These are phyloP conservation scores for Penicillium sp. DNA, from an alignment of 2,329 filamentous ascomycete species.

Conservation along the genomic window DNA sequence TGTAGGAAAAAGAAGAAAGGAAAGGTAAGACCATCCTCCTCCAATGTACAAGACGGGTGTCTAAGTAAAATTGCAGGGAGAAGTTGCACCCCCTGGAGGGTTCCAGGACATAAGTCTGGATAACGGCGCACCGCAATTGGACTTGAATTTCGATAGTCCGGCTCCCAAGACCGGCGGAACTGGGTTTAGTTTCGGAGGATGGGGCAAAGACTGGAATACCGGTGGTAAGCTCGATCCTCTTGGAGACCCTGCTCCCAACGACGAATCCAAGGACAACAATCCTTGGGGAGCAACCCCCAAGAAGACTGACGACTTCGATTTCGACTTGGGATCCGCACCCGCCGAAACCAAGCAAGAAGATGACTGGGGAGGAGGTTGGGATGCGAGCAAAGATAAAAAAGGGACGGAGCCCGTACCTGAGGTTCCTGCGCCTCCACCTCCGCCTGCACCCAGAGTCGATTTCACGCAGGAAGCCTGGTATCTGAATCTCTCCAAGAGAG, in stretches of 20 bases:
- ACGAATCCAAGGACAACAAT: slow-evolving; percentile 37
- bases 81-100: slow-evolving; percentile 45
- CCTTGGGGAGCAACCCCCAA: slow-evolving; percentile 43
- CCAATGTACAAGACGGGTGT: not conserved
- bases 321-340: slow-evolving; percentile 44
- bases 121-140: slow-evolving; percentile 58
- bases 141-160: slow-evolving; percentile 56
- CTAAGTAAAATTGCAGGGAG: slow-evolving; percentile 27
- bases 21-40: slow-evolving; percentile 45
- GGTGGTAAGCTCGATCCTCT: slow-evolving; percentile 39
- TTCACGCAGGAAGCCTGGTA: slow-evolving; percentile 37
- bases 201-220: slow-evolving; percentile 60
- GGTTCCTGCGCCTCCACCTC: slow-evolving; percentile 17
- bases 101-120: slow-evolving; percentile 70
- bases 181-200: slow-evolving; percentile 53
- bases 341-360: slow-evolving; percentile 36
- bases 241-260: slow-evolving; percentile 32
- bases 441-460: slow-evolving; percentile 21
- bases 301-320: slow-evolving; percentile 43
- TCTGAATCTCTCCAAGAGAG: slow-evolving; percentile 29
- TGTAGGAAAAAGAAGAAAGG: slow-evolving; percentile 56
- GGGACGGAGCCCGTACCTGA: slow-evolving; percentile 22
- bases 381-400: slow-evolving; percentile 32
- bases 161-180: slow-evolving; percentile 41
- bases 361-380: slow-evolving; percentile 27